Evolutionary conservation across 768 basidiomycete species (phyloP).

Genomic region (Lepiota brunneoincarnata): DNA sequence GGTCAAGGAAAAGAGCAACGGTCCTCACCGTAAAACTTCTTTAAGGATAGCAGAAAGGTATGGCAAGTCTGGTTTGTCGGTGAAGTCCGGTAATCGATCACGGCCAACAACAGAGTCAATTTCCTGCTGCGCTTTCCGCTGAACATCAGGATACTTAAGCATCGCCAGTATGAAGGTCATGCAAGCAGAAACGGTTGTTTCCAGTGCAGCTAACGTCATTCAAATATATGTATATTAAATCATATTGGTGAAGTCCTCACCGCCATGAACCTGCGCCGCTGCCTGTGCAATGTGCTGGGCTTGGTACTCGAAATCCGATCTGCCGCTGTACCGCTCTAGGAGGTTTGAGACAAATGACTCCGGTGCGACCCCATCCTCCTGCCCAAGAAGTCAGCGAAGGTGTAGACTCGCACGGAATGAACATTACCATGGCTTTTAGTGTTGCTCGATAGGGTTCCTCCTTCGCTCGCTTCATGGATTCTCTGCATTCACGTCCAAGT

Average conservation of each 20-base stretch:
- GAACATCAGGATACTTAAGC: conserved; percentile 15
- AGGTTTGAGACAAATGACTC: not conserved
- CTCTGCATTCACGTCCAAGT: not conserved
- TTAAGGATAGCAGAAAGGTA: conserved; percentile 20
- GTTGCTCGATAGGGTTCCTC: not conserved
- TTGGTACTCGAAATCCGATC: not conserved
- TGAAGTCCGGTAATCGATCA: conserved; percentile 21
- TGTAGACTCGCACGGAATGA: not conserved
- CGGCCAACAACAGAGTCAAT: conserved; percentile 19
- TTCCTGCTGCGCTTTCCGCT: conserved; percentile 20
- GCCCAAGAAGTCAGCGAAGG: not conserved
- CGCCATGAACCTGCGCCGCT: not conserved
- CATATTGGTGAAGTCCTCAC: not conserved
- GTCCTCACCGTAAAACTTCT: conserved; percentile 18
- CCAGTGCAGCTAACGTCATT: not conserved
- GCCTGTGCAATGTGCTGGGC: not conserved
- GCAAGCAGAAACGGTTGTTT: not conserved
- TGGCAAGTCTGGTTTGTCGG: conserved; percentile 15
- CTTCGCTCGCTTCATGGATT: not conserved
- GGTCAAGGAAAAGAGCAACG: not conserved
- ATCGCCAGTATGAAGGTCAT: conserved; percentile 9
- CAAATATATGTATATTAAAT: not conserved
- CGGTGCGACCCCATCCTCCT: not conserved
- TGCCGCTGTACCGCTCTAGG: not conserved
- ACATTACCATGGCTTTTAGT: not conserved